Percentiles rank a stretch among this genome's conserved stretches.
Conservation (phyloP, 163 green algal species). For the Chlamydomonas reinhardtii region DNA sequence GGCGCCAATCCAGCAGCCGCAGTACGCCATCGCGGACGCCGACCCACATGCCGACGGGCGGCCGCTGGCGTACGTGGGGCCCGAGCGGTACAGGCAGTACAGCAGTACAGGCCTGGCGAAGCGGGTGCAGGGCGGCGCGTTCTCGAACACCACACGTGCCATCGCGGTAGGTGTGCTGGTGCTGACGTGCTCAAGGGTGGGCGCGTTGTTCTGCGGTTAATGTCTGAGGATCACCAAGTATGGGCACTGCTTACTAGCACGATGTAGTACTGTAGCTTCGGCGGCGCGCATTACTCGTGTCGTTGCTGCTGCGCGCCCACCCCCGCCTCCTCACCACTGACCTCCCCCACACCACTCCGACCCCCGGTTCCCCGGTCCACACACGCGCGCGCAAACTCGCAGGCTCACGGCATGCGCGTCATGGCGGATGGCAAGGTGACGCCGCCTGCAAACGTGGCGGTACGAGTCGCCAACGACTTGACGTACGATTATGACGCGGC, state of each 20-base stretch:
- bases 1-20: too few relatives aligned
- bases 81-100: slow-evolving; percentile 31
- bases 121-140: slow-evolving; percentile 32
- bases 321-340: too few relatives aligned
- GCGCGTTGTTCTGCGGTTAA: too few relatives aligned
- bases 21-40: background rate
- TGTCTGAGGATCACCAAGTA: too few relatives aligned
- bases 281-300: background rate
- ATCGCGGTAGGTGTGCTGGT: slow-evolving; percentile 16
- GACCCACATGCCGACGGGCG: background rate
- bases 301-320: background rate
- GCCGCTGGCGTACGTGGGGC: slow-evolving; percentile 37
- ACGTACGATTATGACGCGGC: slow-evolving; percentile 35
- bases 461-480: slow-evolving; percentile 27
- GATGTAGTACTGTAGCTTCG: too few relatives aligned
- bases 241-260: too few relatives aligned
- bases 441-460: slow-evolving; percentile 46
- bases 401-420: slow-evolving; percentile 35
- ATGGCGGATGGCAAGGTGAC: slow-evolving; percentile 49
- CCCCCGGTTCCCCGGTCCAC: too few relatives aligned
- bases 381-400: background rate
- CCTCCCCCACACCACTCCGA: too few relatives aligned
- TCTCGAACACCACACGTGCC: slow-evolving; percentile 29
- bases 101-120: slow-evolving; percentile 36
- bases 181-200: too few relatives aligned